A percentile compares a stretch with the other conserved stretches of the same genome.
Conservation (phyloP, 1,284 basidiomycete genomes). For the Ustilago tritici region DNA sequence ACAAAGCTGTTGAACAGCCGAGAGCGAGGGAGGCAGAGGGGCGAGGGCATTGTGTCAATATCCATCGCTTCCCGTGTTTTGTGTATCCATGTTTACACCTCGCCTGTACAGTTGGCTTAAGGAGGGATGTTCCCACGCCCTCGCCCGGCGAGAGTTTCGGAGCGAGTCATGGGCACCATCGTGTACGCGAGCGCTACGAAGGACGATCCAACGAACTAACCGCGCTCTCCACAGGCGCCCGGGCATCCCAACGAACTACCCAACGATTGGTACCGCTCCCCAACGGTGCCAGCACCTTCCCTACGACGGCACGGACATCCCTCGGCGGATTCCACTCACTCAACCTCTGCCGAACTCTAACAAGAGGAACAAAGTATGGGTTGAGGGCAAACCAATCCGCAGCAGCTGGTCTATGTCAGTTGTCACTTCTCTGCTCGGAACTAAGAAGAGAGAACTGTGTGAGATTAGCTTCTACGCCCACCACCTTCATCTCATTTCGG, state of each 20-base stretch:
- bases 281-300: background rate
- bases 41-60: background rate
- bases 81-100: too few relatives aligned
- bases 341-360: background rate
- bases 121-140: background rate
- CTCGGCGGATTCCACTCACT: background rate
- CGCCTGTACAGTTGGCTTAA: background rate
- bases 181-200: background rate
- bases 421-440: too few relatives aligned
- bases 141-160: slow-evolving; percentile 2
- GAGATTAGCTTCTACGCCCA: background rate
- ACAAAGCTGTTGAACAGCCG: background rate
- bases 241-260: background rate
- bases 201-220: background rate
- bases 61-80: background rate
- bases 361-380: slow-evolving; percentile 2
- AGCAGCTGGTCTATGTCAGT: too few relatives aligned
- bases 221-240: background rate
- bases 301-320: background rate
- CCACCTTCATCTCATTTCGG: background rate
- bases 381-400: background rate
- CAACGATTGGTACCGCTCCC: background rate
- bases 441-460: background rate
- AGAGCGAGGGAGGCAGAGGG: background rate
- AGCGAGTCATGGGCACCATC: background rate